Percentiles rank a stretch among this genome's conserved stretches.
These are phyloP conservation scores for Penicillium glabrum DNA, from an alignment of 2,329 filamentous ascomycete genomes.

Conservation along the genomic window DNA sequence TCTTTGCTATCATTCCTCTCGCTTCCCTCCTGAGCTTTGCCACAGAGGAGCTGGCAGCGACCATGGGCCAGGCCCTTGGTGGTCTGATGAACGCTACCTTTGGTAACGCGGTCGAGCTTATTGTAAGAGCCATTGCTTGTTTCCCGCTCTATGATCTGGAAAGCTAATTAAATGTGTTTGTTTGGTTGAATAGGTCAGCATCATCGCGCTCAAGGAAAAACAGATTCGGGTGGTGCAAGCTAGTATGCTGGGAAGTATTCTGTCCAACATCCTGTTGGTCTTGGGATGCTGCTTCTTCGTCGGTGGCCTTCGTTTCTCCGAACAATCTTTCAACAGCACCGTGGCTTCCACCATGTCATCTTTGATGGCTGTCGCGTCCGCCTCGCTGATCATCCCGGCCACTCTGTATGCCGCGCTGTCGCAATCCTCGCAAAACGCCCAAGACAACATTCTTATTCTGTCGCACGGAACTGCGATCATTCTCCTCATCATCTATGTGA, in stretches of 20 bases:
- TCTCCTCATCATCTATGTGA: constrained; percentile 69
- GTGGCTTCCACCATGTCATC: constrained; percentile 59
- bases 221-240: constrained; percentile 97
- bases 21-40: constrained; percentile 64
- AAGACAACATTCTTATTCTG: constrained; percentile 63
- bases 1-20: constrained; percentile 63
- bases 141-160: not conserved
- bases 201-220: constrained; percentile 79
- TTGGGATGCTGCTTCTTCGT: constrained; percentile 78
- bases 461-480: constrained; percentile 77
- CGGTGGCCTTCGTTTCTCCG: constrained; percentile 67
- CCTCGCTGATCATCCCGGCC: constrained; percentile 76
- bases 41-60: constrained; percentile 62
- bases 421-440: constrained; percentile 32
- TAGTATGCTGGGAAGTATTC: constrained; percentile 92
- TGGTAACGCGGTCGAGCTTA: constrained; percentile 65
- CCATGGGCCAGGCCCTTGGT: constrained; percentile 62
- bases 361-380: constrained; percentile 72
- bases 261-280: constrained; percentile 90
- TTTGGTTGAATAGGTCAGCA: constrained; percentile 66
- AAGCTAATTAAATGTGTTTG: not conserved
- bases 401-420: constrained; percentile 69
- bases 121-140: constrained; percentile 65
- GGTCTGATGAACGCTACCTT: constrained; percentile 67
- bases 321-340: constrained; percentile 60